Conservation (phyloP, 805 yeast species). For the Cyberlindnera saturnus region DNA sequence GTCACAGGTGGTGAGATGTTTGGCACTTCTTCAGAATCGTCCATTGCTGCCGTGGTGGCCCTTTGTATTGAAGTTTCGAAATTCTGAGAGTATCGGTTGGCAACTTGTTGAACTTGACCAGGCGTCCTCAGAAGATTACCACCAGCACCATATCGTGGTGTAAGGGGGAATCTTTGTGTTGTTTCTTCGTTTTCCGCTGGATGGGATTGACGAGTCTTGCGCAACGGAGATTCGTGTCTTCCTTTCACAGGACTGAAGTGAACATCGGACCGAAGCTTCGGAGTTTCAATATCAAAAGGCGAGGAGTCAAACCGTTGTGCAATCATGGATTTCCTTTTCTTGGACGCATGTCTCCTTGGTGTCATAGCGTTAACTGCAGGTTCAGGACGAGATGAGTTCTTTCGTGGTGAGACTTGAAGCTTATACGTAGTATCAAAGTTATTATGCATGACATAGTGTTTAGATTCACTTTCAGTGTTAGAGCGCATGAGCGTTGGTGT, state of each 20-base stretch:
- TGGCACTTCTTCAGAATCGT: conserved; percentile 22
- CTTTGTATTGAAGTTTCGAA: conserved; percentile 1
- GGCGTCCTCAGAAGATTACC: conserved; percentile 28
- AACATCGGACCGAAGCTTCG: conserved; percentile 22
- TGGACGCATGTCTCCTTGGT: conserved; percentile 14
- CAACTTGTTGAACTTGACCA: conserved; percentile 13
- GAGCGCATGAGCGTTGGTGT: conserved; percentile 20
- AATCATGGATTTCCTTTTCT: conserved; percentile 22
- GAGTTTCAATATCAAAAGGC: conserved; percentile 24
- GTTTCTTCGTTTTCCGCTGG: conserved; percentile 8
- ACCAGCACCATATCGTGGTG: conserved; percentile 39
- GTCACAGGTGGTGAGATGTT: conserved; percentile 23
- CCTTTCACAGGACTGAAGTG: conserved; percentile 19
- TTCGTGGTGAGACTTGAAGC: conserved; percentile 21
- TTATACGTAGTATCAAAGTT: conserved; percentile 20
- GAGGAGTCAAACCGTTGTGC: conserved; percentile 23
- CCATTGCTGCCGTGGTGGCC: conserved; percentile 4
- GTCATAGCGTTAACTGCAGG: conserved; percentile 19
- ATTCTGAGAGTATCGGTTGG: conserved; percentile 13
- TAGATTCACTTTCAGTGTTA: conserved; percentile 8
- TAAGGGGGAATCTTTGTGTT: conserved; percentile 38
- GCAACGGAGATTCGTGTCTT: conserved; percentile 8
- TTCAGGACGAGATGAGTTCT: conserved; percentile 6
- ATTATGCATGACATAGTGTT: conserved; percentile 18
- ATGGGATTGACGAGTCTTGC: conserved; percentile 3